Percentiles rank a stretch among this genome's conserved stretches.
Evolutionary conservation across 1,139 yeast species (phyloP).

Genomic region (Candida sp.): DNA sequence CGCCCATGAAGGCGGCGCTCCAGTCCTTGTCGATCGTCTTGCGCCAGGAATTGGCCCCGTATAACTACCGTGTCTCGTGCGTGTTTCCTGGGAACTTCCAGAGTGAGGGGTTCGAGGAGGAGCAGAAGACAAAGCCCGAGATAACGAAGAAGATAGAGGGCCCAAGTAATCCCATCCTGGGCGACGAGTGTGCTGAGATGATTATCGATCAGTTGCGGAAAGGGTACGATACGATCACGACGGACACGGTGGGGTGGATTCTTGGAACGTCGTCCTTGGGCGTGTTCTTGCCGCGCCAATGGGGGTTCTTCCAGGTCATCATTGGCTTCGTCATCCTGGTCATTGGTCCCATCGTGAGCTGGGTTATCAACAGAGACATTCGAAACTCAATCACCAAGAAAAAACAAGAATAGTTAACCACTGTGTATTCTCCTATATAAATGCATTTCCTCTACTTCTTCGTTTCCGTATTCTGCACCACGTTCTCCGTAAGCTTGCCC

Average conservation of each 20-base stretch:
- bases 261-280: constrained; percentile 75
- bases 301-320: constrained; percentile 57
- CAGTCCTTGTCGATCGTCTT: constrained; percentile 74
- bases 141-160: constrained; percentile 90
- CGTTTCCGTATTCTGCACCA: constrained; percentile 19
- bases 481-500: constrained; percentile 31
- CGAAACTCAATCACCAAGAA: constrained; percentile 18
- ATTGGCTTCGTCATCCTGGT: constrained; percentile 56
- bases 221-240: constrained; percentile 79
- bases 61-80: constrained; percentile 61
- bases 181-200: constrained; percentile 66
- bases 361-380: constrained; percentile 61
- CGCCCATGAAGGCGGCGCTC: constrained; percentile 87
- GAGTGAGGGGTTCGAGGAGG: constrained; percentile 86
- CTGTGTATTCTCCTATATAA: neutral
- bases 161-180: constrained; percentile 70
- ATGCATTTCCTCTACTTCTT: neutral
- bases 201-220: constrained; percentile 58
- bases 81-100: constrained; percentile 90
- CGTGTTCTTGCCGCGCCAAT: constrained; percentile 59
- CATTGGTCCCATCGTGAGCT: constrained; percentile 66
- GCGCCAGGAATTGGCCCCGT: constrained; percentile 80
- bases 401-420: constrained; percentile 12
- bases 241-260: constrained; percentile 89
- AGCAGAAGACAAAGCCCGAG: constrained; percentile 83